Percentiles rank a stretch among this genome's conserved stretches.
Conservation (phyloP, 805 yeast genomes). For the Suhomyces canberraensis region DNA sequence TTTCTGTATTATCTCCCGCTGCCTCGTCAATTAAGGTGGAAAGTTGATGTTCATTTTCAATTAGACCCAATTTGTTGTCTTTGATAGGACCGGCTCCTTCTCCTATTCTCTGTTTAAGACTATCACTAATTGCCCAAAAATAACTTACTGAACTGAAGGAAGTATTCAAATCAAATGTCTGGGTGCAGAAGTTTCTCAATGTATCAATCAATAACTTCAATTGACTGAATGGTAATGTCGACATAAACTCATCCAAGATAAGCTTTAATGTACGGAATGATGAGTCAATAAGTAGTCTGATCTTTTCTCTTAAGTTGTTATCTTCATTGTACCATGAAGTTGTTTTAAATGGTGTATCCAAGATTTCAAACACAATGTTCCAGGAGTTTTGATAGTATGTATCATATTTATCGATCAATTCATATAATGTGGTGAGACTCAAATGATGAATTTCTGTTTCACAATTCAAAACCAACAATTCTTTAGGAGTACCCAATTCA, state of each 20-base stretch:
- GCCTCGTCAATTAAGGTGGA: neutral
- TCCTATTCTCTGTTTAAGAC: slow-evolving; percentile 29
- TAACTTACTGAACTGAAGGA: slow-evolving; percentile 89
- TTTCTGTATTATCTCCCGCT: neutral
- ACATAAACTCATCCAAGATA: slow-evolving; percentile 81
- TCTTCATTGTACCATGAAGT: slow-evolving; percentile 19
- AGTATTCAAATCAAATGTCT: slow-evolving; percentile 71
- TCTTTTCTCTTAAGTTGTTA: slow-evolving; percentile 43
- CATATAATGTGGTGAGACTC: slow-evolving; percentile 60
- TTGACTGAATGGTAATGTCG: slow-evolving; percentile 63
- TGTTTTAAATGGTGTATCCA: slow-evolving; percentile 53
- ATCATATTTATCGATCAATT: slow-evolving; percentile 78
- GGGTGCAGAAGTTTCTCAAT: slow-evolving; percentile 67
- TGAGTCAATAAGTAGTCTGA: slow-evolving; percentile 52
- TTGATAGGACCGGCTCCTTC: neutral
- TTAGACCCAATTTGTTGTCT: neutral
- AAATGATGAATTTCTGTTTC: slow-evolving; percentile 68
- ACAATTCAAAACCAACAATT: slow-evolving; percentile 47
- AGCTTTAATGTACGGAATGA: slow-evolving; percentile 82
- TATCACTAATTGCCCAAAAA: slow-evolving; percentile 89
- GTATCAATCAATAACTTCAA: slow-evolving; percentile 67
- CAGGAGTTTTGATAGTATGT: slow-evolving; percentile 58
- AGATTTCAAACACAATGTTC: slow-evolving; percentile 65
- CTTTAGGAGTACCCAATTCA: slow-evolving; percentile 35
- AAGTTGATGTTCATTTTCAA: neutral